Base-by-base conservation (phyloP, 2,329 filamentous ascomycete species). In the Penicillium glabrum region DNA sequence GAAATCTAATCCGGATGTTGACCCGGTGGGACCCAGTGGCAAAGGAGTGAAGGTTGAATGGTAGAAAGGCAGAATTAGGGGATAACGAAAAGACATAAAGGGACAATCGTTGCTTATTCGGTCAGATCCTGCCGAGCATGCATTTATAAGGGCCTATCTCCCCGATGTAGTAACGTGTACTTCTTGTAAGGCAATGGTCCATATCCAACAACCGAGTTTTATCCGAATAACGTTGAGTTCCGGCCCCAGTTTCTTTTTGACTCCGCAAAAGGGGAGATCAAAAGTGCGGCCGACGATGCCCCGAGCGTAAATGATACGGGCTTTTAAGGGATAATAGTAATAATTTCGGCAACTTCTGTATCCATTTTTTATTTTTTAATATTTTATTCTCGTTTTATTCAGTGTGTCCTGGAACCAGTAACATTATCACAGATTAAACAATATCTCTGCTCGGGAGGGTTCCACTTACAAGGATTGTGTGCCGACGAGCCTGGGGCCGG, bases 1-100 rank as follows among this genome's bases (percentile, higher is more conserved):
- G 64, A 57, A 60, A 44, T 53, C 53, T 41, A 57, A 53, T 19
- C 60, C 61, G 64, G 63, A 59, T 66, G 49, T 45, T 57, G 57
- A 33, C 58, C 63, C 62, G 61, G 56, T 58, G 43, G 60, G 51
- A 54, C 53, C 58, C 52, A 51, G 56, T 61, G 58, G 54, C 54
- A 53, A 56, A 44, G 41, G 21, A n/a, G 5, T 31, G 27, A 26
- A 26, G 11, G 46, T 13, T 37, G 35, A 39, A 19, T 9, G 35
- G 9, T 31, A 33, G 45, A 26, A 27, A 31, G n/a, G 35, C n/a
- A 31, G 9, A 31, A 31, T 13, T 31, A 8, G 26, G 26, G 23
- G 23, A 26, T 19, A n/a, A 9, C 24, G 16, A 10, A 26, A 13
- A n/a, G 14, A 5, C 16, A 26, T n/a, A 26, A n/a, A 8, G 2